phyloP scores from a whole-genome alignment of 108 stramenopile genomes.

The Nitzschia sp. region DNA sequence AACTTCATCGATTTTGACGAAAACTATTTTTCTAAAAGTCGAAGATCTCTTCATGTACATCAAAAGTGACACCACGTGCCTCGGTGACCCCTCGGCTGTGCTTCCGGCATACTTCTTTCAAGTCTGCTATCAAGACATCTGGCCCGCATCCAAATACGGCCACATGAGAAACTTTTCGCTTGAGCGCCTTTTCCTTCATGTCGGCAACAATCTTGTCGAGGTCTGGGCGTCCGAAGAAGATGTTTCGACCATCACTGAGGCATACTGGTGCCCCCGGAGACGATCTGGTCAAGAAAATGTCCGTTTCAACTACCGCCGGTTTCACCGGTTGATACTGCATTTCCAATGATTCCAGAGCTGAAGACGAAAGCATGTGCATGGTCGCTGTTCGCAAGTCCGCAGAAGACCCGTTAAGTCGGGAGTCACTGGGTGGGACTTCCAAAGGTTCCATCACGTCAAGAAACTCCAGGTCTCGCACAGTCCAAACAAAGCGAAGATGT shows the following conservation, averaged over 20 bases:
- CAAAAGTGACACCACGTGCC: conserved; percentile 3
- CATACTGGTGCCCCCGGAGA: not conserved
- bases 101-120: conserved; percentile 23
- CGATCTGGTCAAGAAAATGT: conserved; percentile 34
- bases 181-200: conserved; percentile 36
- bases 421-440: not conserved
- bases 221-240: conserved; percentile 41
- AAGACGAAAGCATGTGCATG: not conserved
- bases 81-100: conserved; percentile 1
- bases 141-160: conserved; percentile 57
- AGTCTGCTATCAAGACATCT: conserved; percentile 16
- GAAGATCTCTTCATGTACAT: conserved; percentile 25
- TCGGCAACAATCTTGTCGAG: conserved; percentile 29
- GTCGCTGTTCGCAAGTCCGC: not conserved
- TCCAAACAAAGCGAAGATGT: conserved; percentile 46
- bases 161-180: conserved; percentile 29
- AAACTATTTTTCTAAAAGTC: not conserved
- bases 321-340: not conserved
- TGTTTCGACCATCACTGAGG: conserved; percentile 1
- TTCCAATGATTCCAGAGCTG: not conserved
- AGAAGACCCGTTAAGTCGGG: not conserved
- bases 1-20: not conserved
- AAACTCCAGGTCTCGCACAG: conserved; percentile 25
- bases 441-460: conserved; percentile 4
- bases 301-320: conserved; percentile 14